Evolutionary conservation across 192 early-diverging fungal species (phyloP), one percentile per base, ranked within the genome.

Genomic region (Entomortierella lignicola): DNA sequence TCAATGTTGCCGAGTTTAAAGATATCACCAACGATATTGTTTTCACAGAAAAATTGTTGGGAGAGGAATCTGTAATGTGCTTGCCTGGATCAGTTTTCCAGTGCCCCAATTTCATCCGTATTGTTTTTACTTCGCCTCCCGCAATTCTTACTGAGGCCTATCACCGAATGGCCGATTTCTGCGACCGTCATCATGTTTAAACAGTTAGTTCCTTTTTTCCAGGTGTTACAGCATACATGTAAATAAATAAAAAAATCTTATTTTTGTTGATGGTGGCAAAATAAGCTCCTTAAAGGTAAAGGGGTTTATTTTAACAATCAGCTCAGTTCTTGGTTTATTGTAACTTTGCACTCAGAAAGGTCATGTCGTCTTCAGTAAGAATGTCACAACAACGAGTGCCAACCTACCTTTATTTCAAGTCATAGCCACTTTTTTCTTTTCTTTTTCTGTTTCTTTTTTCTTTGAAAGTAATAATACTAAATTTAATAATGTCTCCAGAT

Each of bases 21-120:
- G 92, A 88, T 62, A 91, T 97, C 55, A 55, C 69, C 0, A 85
- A 90, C 59, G 95, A 97, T 64, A 87, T 94, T 29, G 91, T 94
- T 34, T 97, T 95, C 72, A 92, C 89, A 32, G 86, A 91, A 77
- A 92, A 92, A 81, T 85, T 97, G 56, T 84, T 91, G 48, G 86
- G 88, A 55, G 95, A 97, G 72, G 92, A 97, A 74, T 90, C 88
- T 27, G 95, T 97, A 17, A 85, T 94, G 63, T 91, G 92, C 60
- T 83, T 97, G 55, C 94, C 95, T 29, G 95, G 95, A 21, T 82
- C 87, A 66, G 89, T 91, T 72, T 97, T 97, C 82, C 82, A 91
- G 42, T 94, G 90, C 81, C 91, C 91, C 55, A 90, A 91, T 54
- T 94, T 88, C 63, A 81, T 95, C 37, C 89, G 95, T 39, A 90